Conservation (phyloP, 495 filamentous ascomycete genomes). For the Platismatia glauca region DNA sequence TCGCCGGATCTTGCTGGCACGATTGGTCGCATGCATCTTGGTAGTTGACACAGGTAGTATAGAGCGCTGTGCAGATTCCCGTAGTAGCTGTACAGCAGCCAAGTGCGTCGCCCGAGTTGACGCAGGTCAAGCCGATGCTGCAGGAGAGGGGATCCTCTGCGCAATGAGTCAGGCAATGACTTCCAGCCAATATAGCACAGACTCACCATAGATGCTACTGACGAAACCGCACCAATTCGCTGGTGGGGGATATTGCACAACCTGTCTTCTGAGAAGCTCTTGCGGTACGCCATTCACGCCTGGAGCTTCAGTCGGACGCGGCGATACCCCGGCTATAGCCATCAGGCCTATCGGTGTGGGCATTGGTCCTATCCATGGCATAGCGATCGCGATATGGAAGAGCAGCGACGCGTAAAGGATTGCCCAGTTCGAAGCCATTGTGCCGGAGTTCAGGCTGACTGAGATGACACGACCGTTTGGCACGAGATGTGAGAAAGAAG, state of each 20-base stretch:
- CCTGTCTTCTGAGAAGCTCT: constrained; percentile 18
- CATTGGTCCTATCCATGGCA: constrained; percentile 20
- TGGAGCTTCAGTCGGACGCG: constrained; percentile 21
- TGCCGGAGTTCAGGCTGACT: background rate
- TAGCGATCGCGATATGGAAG: constrained; percentile 10
- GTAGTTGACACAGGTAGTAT: constrained; percentile 21
- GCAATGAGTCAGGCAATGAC: background rate
- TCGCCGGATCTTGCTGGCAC: constrained; percentile 17
- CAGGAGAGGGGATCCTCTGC: constrained; percentile 22
- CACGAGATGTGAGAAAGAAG: background rate
- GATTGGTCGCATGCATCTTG: constrained; percentile 14
- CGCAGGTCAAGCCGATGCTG: constrained; percentile 17
- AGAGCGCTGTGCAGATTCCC: constrained; percentile 21
- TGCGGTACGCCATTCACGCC: constrained; percentile 20
- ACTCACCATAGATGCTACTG: constrained; percentile 17
- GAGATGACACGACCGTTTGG: background rate
- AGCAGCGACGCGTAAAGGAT: constrained; percentile 6
- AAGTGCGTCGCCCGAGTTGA: constrained; percentile 18
- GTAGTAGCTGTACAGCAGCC: constrained; percentile 22
- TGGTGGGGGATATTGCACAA: constrained; percentile 19
- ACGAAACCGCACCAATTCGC: constrained; percentile 28
- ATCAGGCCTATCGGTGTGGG: constrained; percentile 19
- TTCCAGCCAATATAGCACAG: background rate
- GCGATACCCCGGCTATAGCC: constrained; percentile 19
- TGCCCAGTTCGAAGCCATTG: background rate